Percentiles rank a stretch among this genome's conserved stretches.
Evolutionary conservation across 108 stramenopile species (phyloP).

Genomic region (Hondaea fermentalgiana): DNA sequence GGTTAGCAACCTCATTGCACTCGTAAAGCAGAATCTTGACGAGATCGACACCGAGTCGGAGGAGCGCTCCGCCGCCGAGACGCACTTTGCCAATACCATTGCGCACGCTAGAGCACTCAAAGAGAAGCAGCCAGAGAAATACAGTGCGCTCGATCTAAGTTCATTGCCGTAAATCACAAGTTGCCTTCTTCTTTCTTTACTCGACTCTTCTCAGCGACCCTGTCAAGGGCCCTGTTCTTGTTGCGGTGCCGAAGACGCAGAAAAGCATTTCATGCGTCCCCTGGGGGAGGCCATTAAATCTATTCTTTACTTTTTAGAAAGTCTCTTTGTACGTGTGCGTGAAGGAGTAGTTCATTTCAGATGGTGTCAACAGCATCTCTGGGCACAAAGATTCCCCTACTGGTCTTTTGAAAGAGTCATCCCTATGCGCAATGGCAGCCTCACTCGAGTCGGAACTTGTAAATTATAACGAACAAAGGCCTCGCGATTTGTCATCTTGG

Average conservation of each 20-base stretch:
- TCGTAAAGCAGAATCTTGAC: slow-evolving; percentile 81
- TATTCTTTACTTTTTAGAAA: neutral
- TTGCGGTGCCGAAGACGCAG: neutral
- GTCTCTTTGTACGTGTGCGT: no score
- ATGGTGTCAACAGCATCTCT: no score
- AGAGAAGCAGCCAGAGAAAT: neutral
- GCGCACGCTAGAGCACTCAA: slow-evolving; percentile 22
- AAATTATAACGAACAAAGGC: no score
- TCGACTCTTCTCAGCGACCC: neutral
- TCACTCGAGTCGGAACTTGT: no score
- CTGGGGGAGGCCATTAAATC: neutral
- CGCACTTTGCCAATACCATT: slow-evolving; percentile 41
- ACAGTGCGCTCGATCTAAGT: neutral
- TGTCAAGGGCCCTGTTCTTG: neutral
- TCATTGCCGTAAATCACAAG: neutral
- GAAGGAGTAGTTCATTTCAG: no score
- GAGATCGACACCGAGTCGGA: slow-evolving; percentile 34
- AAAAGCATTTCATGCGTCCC: neutral
- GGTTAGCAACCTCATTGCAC: slow-evolving; percentile 71
- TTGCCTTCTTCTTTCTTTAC: neutral
- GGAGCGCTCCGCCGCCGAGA: slow-evolving; percentile 33
- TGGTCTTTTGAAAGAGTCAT: no score
- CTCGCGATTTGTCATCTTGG: no score
- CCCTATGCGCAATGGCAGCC: no score
- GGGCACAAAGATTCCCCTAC: no score